Conservation (phyloP, 495 filamentous ascomycete species). For the Lepraria neglecta region DNA sequence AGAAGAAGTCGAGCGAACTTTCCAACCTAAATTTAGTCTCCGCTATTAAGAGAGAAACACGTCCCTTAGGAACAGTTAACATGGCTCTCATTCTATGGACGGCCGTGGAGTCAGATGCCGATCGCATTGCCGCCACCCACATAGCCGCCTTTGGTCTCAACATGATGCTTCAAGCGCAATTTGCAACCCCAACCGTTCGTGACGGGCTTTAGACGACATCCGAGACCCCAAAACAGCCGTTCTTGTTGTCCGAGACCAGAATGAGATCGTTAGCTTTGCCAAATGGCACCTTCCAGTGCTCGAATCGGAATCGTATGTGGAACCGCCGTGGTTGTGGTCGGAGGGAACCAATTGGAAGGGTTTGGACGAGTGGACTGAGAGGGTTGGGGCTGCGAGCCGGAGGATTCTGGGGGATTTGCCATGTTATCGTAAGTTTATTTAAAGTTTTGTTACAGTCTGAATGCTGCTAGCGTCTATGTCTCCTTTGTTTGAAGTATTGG, state of each 20-base stretch:
- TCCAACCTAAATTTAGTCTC: too few species aligned
- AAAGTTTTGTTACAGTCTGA: neutral
- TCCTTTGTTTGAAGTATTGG: neutral
- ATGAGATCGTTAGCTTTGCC: conserved; percentile 34
- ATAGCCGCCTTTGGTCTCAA: conserved; percentile 41
- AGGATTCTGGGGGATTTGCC: conserved; percentile 15
- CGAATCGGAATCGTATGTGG: conserved; percentile 6
- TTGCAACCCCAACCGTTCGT: conserved; percentile 34
- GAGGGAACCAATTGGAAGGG: conserved; percentile 30
- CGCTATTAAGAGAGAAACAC: too few species aligned
- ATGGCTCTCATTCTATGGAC: conserved; percentile 5
- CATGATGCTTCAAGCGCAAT: conserved; percentile 38
- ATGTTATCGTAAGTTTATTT: conserved; percentile 13
- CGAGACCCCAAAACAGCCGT: conserved; percentile 28
- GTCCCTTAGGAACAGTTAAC: too few species aligned
- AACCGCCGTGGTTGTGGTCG: conserved; percentile 31
- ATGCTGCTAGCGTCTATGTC: neutral
- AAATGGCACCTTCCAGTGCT: conserved; percentile 36
- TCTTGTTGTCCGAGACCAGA: conserved; percentile 33
- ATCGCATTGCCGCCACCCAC: conserved; percentile 40
- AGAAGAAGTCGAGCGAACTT: too few species aligned
- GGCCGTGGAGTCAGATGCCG: conserved; percentile 27
- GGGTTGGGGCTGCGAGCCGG: conserved; percentile 32
- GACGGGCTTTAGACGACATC: conserved; percentile 24
- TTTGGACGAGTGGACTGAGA: conserved; percentile 32